These are phyloP conservation scores for Fusarium domesticum DNA, from an alignment of 2,329 filamentous ascomycete species.

Conservation along the genomic window DNA sequence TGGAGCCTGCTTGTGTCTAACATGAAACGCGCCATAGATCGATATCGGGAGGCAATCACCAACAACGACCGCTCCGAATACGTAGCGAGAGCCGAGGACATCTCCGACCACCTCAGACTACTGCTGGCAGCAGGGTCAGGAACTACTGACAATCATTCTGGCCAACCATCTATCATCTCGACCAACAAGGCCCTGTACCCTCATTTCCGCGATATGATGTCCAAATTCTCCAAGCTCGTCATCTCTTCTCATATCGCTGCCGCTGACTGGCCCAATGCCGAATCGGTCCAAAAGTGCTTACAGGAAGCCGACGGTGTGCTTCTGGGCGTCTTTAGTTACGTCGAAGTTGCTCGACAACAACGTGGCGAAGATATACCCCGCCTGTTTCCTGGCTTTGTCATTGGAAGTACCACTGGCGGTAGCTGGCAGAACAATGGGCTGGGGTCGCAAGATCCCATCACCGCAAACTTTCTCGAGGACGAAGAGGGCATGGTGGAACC, in stretches of 20 bases:
- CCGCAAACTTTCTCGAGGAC: constrained; percentile 83
- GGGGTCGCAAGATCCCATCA: constrained; percentile 64
- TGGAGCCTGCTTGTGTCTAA: constrained; percentile 90
- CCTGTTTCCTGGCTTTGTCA: constrained; percentile 89
- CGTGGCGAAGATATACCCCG: constrained; percentile 89
- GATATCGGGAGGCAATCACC: constrained; percentile 85
- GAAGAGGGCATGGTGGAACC: constrained; percentile 72
- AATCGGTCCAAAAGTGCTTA: constrained; percentile 91
- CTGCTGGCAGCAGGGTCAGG: constrained; percentile 94
- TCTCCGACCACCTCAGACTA: constrained; percentile 90
- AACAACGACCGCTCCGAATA: constrained; percentile 83
- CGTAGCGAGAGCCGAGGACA: constrained; percentile 92
- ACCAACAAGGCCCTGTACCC: constrained; percentile 97
- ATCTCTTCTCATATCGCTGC: constrained; percentile 97
- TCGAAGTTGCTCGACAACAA: constrained; percentile 91
- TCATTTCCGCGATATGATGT: constrained; percentile 99
- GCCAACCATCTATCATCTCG: constrained; percentile 98
- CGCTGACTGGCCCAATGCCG: constrained; percentile 89
- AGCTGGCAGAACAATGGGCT: constrained; percentile 79
- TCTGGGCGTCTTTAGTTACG: constrained; percentile 90
- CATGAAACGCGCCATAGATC: constrained; percentile 86
- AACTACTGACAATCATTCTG: constrained; percentile 97
- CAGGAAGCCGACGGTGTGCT: constrained; percentile 97
- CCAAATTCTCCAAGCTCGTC: constrained; percentile 97
- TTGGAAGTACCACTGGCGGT: constrained; percentile 78